Evolutionary conservation across 169 alveolate genomes (phyloP), one percentile per base, ranked within the genome.

Genomic region (Prorocentrum cordatum): DNA sequence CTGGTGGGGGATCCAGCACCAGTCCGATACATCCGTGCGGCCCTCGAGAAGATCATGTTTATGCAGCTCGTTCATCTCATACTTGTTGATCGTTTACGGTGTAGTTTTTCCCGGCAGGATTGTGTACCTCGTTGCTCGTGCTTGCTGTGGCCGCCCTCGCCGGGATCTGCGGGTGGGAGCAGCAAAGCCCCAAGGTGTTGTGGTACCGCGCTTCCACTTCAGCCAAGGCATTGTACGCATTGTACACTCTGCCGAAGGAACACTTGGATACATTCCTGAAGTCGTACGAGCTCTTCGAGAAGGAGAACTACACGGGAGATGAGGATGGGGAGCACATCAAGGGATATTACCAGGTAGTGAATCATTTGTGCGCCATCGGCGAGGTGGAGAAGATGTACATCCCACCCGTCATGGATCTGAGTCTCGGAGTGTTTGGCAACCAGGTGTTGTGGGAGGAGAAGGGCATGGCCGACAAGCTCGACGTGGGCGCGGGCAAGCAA

Each of bases 321-420:
- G 20, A 35, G 14, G 91, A 82, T 2, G 67, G 42, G 3, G 70
- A 61, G 80, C 61, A 64, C 79, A 82, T n/a, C n/a, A n/a, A n/a
- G n/a, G n/a, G n/a, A 42, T 42, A 42, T 16, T 42, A 42, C 54
- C 54, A 16, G n/a, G 16, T 16, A 9, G 16, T 42, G 9, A 12
- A 9, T 16, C 9, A 82, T 38, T 58, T 82, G 16, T 82, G 91
- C 14, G 91, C 91, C 20, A 58, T 82, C 26, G 91, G 91, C 26
- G 80, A 61, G 22, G 91, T 82, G 27, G 91, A 82, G 66, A 82
- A 82, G 68, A 82, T 82, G 91, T 82, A 82, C 80, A 82, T 82
- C 36, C 91, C 91, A n/a, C 91, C 91, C 2, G 80, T 82, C 36
- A 33, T 62, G 31, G 91, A 82, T 42, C 75, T 64, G 5, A 58